Base-by-base conservation (phyloP, 805 yeast genomes). In the Candida sithepensis region DNA sequence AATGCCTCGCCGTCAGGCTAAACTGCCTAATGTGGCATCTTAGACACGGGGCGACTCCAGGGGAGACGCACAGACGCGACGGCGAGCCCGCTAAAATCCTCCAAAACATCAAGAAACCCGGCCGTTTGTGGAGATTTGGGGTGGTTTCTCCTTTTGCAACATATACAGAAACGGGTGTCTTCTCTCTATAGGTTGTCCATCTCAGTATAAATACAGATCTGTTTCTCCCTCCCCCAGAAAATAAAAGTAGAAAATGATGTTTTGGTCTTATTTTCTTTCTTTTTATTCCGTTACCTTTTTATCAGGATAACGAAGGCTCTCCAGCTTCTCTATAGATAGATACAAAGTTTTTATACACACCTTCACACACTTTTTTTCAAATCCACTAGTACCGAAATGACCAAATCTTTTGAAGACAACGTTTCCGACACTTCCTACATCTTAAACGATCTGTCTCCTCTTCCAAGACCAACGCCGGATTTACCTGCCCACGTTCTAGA, bases 381-480 rank as follows among this genome's bases (percentile, higher is more conserved):
- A n/a, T n/a, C n/a, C n/a, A n/a, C n/a, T n/a, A n/a, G 53, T 38
- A 34, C 57, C 61, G 19, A 64, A 70, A 53, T 54, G 57, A 49
- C 57, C 13, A 52, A 52, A 39, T 34, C 51, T 24, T 52, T 52
- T 16, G 47, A 39, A 16, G 58, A 54, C 4, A 54, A 52, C 48
- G 51, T 52, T 30, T 41, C 51, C 4, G 47, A 46, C 46, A 64
- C 60, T 12, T 52, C 56, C 8, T 53, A 53, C 40, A 44, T 57
- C 26, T 40, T 53, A 23, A 48, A 55, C 34, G 54, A 58, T 30
- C 49, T 53, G 19, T 45, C 55, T 19, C 49, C 56, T 4, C 45
- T 81, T 18, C 89, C 89, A 49, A 67, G 70, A 43, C 69, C 75
- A 42, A 70, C 73, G 6, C 90, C 90, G 43, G 61, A 67, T 51